Evolutionary conservation across 805 yeast species (phyloP), one percentile per base, ranked within the genome.

Genomic region (Aciculoconidium aculeatum): DNA sequence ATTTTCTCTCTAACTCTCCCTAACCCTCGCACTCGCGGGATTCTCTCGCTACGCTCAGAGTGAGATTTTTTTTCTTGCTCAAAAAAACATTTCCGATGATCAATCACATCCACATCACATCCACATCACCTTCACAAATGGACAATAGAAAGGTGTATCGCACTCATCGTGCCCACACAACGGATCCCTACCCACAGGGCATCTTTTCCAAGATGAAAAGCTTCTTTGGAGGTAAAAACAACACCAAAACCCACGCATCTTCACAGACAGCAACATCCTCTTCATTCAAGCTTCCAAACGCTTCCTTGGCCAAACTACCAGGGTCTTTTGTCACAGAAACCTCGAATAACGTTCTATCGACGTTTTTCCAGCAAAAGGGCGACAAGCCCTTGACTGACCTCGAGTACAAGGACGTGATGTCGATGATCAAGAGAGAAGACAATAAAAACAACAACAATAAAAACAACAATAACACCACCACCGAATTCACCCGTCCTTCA

Each of bases 361-460:
- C 67, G 16, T 84, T 85, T 48, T 84, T 84, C 52, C 65, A 65
- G n/a, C 61, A 58, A 24, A 84, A 82, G 49, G 94, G 94, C n/a
- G 72, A 76, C 32, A 57, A 56, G n/a, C 86, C 90, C 4, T 61
- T 85, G 37, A 65, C 77, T 9, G 85, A 78, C 14, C 64, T 83
- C 23, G 95, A 85, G 50, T 70, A 77, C 44, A 90, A 80, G 53
- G 94, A 94, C n/a, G 90, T 84, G 1, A 49, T 78, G 37, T 72
- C 87, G 5, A 53, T 83, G n/a, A 42, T 61, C 28, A 45, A 52
- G 17, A 23, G 25, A 23, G 13, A n/a, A 11, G 15, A 23, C 15
- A 23, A n/a, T 10, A 12, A 10, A 13, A 6, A 17, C 24, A 14
- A 20, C 24, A 9, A 18, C 17, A 10, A 22, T 15, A 6, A 23